These are phyloP conservation scores for Trypanosoma rangeli DNA, from an alignment of 208 protist genomes.

Conservation along the genomic window DNA sequence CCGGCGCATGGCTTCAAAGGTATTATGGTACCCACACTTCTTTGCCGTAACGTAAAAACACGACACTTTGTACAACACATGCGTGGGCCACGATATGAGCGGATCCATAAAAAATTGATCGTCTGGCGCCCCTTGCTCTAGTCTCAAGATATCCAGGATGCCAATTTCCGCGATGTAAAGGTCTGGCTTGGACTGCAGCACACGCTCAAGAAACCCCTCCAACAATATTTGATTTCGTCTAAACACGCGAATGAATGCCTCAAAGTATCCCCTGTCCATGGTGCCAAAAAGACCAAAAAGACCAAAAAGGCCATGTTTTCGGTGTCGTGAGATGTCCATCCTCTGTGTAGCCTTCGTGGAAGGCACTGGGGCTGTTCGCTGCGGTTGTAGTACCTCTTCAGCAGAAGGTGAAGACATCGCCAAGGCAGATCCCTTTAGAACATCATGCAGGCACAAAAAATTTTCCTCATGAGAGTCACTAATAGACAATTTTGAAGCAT, in stretches of 20 bases:
- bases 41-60: constrained; percentile 69
- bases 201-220: constrained; percentile 35
- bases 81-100: constrained; percentile 63
- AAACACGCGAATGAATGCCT: constrained; percentile 49
- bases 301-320: constrained; percentile 11
- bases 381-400: not conserved
- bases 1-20: constrained; percentile 34
- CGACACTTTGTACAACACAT: constrained; percentile 66
- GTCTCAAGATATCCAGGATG: constrained; percentile 21
- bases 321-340: not conserved
- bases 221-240: constrained; percentile 34
- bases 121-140: constrained; percentile 6
- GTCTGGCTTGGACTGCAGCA: constrained; percentile 4
- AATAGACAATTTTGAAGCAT: not conserved
- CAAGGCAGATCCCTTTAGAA: not conserved
- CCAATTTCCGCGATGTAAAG: constrained; percentile 18
- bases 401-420: constrained; percentile 1
- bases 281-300: constrained; percentile 76
- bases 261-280: constrained; percentile 54
- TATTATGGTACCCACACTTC: constrained; percentile 40
- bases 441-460: constrained; percentile 3
- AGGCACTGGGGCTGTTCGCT: not conserved
- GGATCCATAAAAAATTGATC: constrained; percentile 68
- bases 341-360: not conserved
- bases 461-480: not conserved